phyloP scores from a whole-genome alignment of 2,329 filamentous ascomycete species.

The Dryadomyces quercivorus region DNA sequence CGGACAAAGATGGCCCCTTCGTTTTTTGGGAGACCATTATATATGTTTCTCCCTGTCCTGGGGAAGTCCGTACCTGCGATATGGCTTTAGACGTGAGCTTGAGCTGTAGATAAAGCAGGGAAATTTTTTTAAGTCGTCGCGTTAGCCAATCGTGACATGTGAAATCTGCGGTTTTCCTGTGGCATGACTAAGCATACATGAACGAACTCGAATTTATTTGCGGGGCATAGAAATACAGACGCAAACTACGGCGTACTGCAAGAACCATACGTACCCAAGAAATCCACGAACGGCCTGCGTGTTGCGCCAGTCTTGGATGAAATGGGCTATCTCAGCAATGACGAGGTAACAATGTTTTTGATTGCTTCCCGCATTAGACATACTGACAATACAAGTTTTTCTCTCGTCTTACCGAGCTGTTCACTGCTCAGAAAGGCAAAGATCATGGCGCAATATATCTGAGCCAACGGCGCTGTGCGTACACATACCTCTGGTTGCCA shows the following conservation, averaged over 20 bases:
- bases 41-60: background rate
- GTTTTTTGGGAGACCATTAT: slow-evolving; percentile 4
- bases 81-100: no score
- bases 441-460: slow-evolving; percentile 64
- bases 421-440: slow-evolving; percentile 52
- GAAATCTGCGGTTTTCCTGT: background rate
- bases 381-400: slow-evolving; percentile 50
- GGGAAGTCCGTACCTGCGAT: no score
- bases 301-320: background rate
- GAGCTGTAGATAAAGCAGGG: no score
- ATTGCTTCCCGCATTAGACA: background rate
- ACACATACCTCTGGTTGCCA: background rate
- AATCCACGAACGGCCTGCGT: background rate
- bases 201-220: background rate
- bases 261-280: background rate
- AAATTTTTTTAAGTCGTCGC: no score
- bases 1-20: slow-evolving; percentile 6
- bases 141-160: background rate
- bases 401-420: slow-evolving; percentile 52
- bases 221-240: background rate
- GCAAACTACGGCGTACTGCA: background rate
- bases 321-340: slow-evolving; percentile 25
- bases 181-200: background rate
- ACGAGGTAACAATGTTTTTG: slow-evolving; percentile 20
- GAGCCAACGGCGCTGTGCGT: slow-evolving; percentile 62